Conservation (phyloP, 345 rosid species). For the thale cress (Arabidopsis thaliana) region TAIR10.1 NC_003074.8:3528001-3528500, state of each 20-base stretch:
- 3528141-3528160: constrained; percentile 36
- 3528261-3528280: constrained; percentile 33
- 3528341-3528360: constrained; percentile 25
- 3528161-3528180: constrained; percentile 39
- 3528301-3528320: constrained; percentile 8
- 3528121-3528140: constrained; percentile 43
- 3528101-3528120: constrained; percentile 49
- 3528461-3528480: too few species aligned
- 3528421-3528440: background rate
- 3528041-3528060: constrained; percentile 49
- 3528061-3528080: constrained; percentile 79
- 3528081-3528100: constrained; percentile 69
- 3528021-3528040: constrained; percentile 37
- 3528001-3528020: constrained; percentile 17
- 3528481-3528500: too few species aligned
- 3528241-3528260: constrained; percentile 88
- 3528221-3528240: constrained; percentile 77
- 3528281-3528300: too few species aligned
- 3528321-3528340: constrained; percentile 21
- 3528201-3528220: constrained; percentile 56
- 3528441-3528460: background rate
- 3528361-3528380: constrained; percentile 19
- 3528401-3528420: background rate
- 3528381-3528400: background rate
- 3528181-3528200: constrained; percentile 44